Conservation (phyloP, 2,329 filamentous ascomycete species). For the Chrysoporthe puriensis region DNA sequence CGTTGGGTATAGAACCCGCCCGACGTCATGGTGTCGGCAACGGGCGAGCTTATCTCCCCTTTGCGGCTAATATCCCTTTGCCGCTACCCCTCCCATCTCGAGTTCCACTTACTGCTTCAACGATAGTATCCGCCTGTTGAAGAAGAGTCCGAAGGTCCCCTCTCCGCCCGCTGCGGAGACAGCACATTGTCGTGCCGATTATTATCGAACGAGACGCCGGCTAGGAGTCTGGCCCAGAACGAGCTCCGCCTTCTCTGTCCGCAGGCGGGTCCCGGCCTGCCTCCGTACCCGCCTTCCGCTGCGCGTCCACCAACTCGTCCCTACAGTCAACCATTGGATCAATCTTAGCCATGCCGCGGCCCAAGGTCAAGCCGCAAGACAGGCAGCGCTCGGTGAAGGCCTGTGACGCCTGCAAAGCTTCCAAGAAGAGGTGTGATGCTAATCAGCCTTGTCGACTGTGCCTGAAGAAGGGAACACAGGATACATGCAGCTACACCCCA, state of each 20-base stretch:
- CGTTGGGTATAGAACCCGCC: neutral
- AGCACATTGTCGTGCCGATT: neutral
- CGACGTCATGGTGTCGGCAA: neutral
- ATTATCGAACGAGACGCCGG: neutral
- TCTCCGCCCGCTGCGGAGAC: neutral
- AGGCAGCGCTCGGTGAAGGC: constrained; percentile 25
- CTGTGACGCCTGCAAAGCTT: constrained; percentile 24
- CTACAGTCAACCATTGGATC: neutral
- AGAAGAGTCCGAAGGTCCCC: neutral
- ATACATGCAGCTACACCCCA: constrained; percentile 18
- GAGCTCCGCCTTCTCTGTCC: neutral
- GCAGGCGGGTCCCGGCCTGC: neutral
- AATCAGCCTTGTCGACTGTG: constrained; percentile 22
- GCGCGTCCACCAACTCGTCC: neutral
- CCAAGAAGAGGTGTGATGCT: constrained; percentile 25
- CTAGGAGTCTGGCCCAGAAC: neutral
- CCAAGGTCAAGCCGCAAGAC: constrained; percentile 24
- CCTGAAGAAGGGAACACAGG: constrained; percentile 22
- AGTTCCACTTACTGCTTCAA: neutral
- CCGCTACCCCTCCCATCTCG: neutral
- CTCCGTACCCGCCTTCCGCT: constrained; percentile 16
- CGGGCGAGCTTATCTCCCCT: neutral
- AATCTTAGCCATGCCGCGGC: constrained; percentile 20
- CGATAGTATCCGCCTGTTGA: neutral
- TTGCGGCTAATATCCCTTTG: neutral